Base-by-base conservation (phyloP, 1,284 basidiomycete genomes). In the Ceratobasidium sp. region DNA sequence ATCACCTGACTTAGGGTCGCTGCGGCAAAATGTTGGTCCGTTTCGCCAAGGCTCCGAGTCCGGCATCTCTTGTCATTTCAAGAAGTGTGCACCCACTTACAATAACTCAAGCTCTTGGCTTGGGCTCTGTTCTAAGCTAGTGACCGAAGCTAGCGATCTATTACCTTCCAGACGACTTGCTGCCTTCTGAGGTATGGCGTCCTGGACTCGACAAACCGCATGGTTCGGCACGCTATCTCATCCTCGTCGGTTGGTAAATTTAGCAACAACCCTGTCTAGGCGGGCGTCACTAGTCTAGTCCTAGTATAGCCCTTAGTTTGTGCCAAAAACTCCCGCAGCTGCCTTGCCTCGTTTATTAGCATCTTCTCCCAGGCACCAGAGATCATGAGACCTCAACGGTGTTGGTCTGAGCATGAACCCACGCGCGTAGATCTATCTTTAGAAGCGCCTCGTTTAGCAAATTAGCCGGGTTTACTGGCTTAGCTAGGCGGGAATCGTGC, bases 401-500 rank as follows among this genome's bases (percentile, higher is more conserved):
- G 27, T 3, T 50, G 65, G 65, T 14, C 44, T 66, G 46, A 23
- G 65, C 44, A 50, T 44, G 60, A 30, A 46, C 38, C 44, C 44
- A 50, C 16, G 64, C 41, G 12, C 14, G 41, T 16, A 44, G 52
- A 60, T 35, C 71, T 74, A 74, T 74, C 30, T 74, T 74, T 74
- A 74, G 71, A 74, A 74, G 41, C 57, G 10, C 38, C 4, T 52
- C 23, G 3, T 20, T 62, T 60, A 41, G 41, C 44, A 64, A 62
- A 62, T 69, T 52, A n/a, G n/a, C 33, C 48, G 27, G n/a, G 3
- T 55, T 16, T 46, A 50, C 35, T 20, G 23, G 41, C 65, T 50
- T 14, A 73, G n/a, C n/a, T 27, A 59, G n/a, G 59, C 71, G 71
- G 71, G 41, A 48, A 74, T 46, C 12, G 12, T 52, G 46, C 27